phyloP scores from a whole-genome alignment of 108 stramenopile genomes.

The Stephanodiscus triporus region DNA sequence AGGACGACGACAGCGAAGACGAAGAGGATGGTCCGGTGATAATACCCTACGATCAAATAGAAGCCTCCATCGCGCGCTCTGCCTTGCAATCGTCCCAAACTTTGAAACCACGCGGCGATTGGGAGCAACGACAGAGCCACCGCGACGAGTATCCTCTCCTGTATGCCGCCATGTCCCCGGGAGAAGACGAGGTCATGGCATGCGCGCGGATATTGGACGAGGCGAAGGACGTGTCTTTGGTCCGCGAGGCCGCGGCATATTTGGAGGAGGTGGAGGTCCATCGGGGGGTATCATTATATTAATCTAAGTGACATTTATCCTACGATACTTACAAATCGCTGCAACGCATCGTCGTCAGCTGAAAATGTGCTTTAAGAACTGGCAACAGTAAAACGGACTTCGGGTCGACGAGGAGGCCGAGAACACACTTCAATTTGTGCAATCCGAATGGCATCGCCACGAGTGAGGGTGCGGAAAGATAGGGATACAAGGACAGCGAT shows the following conservation, averaged over 20 bases:
- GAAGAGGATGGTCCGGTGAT: constrained; percentile 81
- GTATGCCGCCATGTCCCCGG: constrained; percentile 67
- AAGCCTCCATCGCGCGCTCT: constrained; percentile 66
- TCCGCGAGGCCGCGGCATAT: constrained; percentile 88
- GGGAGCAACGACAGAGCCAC: constrained; percentile 1
- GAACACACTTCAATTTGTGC: constrained; percentile 28
- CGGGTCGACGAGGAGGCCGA: constrained; percentile 56
- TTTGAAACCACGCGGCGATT: background rate
- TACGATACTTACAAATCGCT: no score
- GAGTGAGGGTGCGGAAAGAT: no score
- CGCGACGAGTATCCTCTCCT: constrained; percentile 67
- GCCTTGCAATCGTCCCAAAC: background rate
- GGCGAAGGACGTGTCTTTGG: constrained; percentile 75
- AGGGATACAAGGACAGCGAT: no score
- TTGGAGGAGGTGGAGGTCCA: constrained; percentile 74
- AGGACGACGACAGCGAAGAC: constrained; percentile 46
- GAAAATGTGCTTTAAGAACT: constrained; percentile 29
- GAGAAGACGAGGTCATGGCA: constrained; percentile 87
- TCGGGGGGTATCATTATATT: background rate
- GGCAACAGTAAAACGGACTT: no score
- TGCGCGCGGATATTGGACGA: constrained; percentile 82
- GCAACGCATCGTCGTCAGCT: constrained; percentile 41
- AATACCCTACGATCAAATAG: constrained; percentile 60
- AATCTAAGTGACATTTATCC: constrained; percentile 25
- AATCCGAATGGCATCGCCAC: no score